Percentiles rank a stretch among this genome's conserved stretches.
Conservation (phyloP, 202 grass and related monocot species). For the Schoenoplectus triqueter region DNA sequence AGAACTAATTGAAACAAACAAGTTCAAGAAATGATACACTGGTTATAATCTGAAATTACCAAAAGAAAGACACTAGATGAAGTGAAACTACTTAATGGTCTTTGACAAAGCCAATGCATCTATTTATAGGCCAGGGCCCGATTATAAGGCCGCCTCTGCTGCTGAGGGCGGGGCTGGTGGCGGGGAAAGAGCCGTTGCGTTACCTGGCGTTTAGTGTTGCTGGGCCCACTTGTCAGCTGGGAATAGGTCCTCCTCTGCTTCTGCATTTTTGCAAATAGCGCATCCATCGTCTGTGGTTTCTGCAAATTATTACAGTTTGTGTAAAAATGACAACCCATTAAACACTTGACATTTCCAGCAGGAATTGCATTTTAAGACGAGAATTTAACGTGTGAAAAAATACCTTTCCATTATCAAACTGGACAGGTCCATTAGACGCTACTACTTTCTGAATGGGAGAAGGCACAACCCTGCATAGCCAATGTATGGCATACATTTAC, state of each 20-base stretch:
- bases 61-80: conserved; percentile 3
- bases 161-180: background rate
- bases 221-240: conserved; percentile 45
- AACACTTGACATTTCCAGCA: background rate
- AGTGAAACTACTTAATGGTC: background rate
- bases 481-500: background rate
- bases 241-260: conserved; percentile 51
- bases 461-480: conserved; percentile 12
- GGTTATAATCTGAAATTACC: background rate
- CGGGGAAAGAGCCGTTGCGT: conserved; percentile 41
- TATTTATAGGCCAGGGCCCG: conserved; percentile 24
- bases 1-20: background rate
- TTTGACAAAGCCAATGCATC: background rate
- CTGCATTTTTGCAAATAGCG: conserved; percentile 76
- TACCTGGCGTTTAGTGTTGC: conserved; percentile 40
- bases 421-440: background rate
- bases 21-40: conserved; percentile 3
- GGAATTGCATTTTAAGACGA: background rate
- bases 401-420: conserved; percentile 41
- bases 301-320: conserved; percentile 29
- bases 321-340: background rate
- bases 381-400: background rate
- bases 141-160: conserved; percentile 25
- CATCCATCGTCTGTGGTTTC: conserved; percentile 72
- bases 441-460: background rate